Base-by-base conservation (phyloP, 352 stramenopile species). In the Globisporangium polare region DNA sequence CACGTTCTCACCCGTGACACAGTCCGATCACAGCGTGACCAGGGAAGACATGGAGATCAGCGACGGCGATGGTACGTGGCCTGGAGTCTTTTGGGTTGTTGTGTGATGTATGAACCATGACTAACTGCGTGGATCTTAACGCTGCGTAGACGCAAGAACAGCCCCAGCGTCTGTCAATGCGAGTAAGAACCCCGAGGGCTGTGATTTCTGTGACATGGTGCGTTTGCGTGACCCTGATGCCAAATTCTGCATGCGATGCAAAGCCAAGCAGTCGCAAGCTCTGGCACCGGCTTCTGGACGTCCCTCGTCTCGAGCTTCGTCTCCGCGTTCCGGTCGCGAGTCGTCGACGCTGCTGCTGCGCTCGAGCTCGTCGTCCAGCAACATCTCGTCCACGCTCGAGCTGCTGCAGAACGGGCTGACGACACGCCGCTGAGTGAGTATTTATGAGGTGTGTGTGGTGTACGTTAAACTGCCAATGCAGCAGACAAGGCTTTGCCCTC, bases 41-140 rank as follows among this genome's bases (percentile, higher is more conserved):
- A 45, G 31, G 24, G 60, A 66, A 43, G 60, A 66, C 31, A 66
- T 66, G 60, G 60, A 66, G 7, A 66, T 61, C 52, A 66, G 60
- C 24, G 60, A 66, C 26, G 46, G 5, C 2, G 60, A 60, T 9
- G 53, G 53, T 66, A 33, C 33, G 60, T 61, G 45, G 26, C n/a
- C 13, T 55, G 13, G 5, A 15, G 31, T 5, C n/a, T 6, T 24
- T 42, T 53, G n/a, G 33, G 37, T 27, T 13, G 17, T 17, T 24
- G 37, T 42, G 27, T n/a, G 22, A 9, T 41, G 24, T 5, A 29
- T 29, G 12, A 26, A 24, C 10, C 17, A 9, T 51, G 20, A 46
- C 24, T 47, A 13, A 55, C 2, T 61, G 18, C 9, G 5, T 41
- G n/a, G 18, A 20, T 35, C 31, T 42, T 22, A 15, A 50, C 39